Evolutionary conservation across 169 alveolate species (phyloP), one percentile per base, ranked within the genome.

Genomic region (Cryptosporidium sp.): DNA sequence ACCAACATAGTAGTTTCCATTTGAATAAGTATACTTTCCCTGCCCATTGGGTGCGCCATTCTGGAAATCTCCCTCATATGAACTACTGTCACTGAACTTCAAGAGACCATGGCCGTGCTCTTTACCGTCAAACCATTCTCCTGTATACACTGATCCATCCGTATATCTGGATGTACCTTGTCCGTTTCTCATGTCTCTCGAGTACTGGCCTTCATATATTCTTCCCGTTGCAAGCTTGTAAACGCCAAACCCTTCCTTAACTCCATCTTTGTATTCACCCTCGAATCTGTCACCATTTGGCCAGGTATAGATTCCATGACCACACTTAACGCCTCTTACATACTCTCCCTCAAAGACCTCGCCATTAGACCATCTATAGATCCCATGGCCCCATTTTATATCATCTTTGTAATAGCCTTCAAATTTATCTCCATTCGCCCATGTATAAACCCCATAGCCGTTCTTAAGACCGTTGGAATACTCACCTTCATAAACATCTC

Each of bases 381-480:
- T 92, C 23, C 99, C 99, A 92, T 97, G 94, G 3, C 99, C 99
- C 93, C 97, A 97, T 85, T 95, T 95, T 93, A 92, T 92, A 87
- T 97, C 99, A 56, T 93, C 95, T 58, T 93, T 95, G 97, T 97
- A 97, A 65, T 92, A 92, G 3, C 99, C 99, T 91, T 96, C 98
- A 91, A 95, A 97, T 65, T 92, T 94, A 84, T 97, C 98, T 4
- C 99, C 99, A 91, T 95, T 96, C 75, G 94, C 92, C 92, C 95
- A 96, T 2, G 95, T 94, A 85, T 95, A 93, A 35, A 96, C 97
- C 51, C 99, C 99, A 89, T 94, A 93, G 3, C 99, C 98, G 52
- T 95, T 94, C 86, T 96, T 95, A 86, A 94, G 93, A 4, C 97
- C 98, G 58, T 95, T 95, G 69, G 93, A 92, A 97, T 97, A 97